Percentiles rank a stretch among this genome's conserved stretches.
Conservation (phyloP, 176 grass and related monocot genomes). For the Puya raimondii region DNA sequence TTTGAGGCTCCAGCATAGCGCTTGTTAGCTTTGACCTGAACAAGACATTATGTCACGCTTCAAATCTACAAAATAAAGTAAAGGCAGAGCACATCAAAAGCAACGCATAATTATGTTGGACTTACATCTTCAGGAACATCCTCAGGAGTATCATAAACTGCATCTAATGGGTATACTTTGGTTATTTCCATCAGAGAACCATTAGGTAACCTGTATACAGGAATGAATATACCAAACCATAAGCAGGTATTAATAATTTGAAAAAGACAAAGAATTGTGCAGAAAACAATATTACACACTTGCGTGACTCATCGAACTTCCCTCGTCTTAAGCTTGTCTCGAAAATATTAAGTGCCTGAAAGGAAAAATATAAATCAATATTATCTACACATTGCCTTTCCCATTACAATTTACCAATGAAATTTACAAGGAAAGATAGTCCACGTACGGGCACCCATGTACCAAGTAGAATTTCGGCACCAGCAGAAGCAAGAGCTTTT, state of each 20-base stretch:
- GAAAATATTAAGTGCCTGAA: slow-evolving; percentile 58
- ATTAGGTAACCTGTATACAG: slow-evolving; percentile 58
- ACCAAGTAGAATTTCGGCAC: slow-evolving; percentile 97
- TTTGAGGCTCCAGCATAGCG: slow-evolving; percentile 89
- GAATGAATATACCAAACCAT: slow-evolving; percentile 13
- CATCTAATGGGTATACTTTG: slow-evolving; percentile 94
- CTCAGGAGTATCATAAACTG: slow-evolving; percentile 71
- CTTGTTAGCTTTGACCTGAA: slow-evolving; percentile 79
- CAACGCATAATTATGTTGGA: slow-evolving; percentile 11
- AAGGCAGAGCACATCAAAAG: slow-evolving; percentile 3
- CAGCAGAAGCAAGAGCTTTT: slow-evolving; percentile 91
- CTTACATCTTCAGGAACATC: slow-evolving; percentile 96
- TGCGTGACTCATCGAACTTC: slow-evolving; percentile 51
- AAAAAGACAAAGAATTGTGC: no score
- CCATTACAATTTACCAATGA: slow-evolving; percentile 2
- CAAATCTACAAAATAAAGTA: not conserved
- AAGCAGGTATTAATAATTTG: slow-evolving; percentile 6
- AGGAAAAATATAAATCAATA: not conserved
- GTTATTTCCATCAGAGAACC: slow-evolving; percentile 90
- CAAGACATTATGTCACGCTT: not conserved
- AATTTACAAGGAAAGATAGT: not conserved
- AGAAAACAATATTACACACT: slow-evolving; percentile 18
- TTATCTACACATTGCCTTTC: slow-evolving; percentile 1
- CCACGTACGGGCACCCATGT: slow-evolving; percentile 88
- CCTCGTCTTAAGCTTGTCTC: slow-evolving; percentile 49